Conservation (phyloP, 2,329 filamentous ascomycete species). For the Calonectria ilicicola region DNA sequence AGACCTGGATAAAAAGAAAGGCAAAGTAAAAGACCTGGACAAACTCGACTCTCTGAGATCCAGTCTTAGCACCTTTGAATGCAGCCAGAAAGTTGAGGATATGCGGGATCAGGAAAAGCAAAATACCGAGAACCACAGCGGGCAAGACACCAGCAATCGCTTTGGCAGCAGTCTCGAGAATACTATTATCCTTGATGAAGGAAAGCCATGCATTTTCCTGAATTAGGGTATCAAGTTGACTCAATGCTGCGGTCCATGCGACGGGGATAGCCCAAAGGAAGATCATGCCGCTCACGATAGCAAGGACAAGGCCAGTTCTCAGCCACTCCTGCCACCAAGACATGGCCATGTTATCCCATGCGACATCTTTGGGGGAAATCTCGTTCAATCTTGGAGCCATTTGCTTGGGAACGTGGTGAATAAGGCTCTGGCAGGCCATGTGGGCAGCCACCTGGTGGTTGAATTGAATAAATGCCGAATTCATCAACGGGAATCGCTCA, state of each 20-base stretch:
- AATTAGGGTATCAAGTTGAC: slow-evolving; percentile 80
- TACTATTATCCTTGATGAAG: slow-evolving; percentile 72
- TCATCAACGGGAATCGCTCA: slow-evolving; percentile 91
- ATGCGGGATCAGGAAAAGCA: slow-evolving; percentile 85
- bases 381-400: slow-evolving; percentile 96
- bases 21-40: slow-evolving; percentile 94
- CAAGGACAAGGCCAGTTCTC: slow-evolving; percentile 74
- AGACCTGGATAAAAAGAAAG: slow-evolving; percentile 95
- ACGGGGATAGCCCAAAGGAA: slow-evolving; percentile 93
- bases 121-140: slow-evolving; percentile 78
- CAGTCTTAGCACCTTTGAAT: slow-evolving; percentile 85
- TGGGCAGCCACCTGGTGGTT: slow-evolving; percentile 97
- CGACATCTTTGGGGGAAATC: slow-evolving; percentile 90
- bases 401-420: slow-evolving; percentile 90
- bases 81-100: slow-evolving; percentile 80
- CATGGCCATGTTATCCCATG: slow-evolving; percentile 98
- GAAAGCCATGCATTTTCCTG: slow-evolving; percentile 74
- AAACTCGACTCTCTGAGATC: slow-evolving; percentile 80
- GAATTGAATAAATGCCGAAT: slow-evolving; percentile 97
- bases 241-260: slow-evolving; percentile 85
- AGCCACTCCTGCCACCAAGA: slow-evolving; percentile 93
- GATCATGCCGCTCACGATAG: slow-evolving; percentile 78
- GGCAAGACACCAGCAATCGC: slow-evolving; percentile 88
- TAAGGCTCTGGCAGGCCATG: slow-evolving; percentile 95
- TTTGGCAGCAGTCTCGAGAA: slow-evolving; percentile 71